A percentile compares a stretch with the other conserved stretches of the same genome.
Conservation (phyloP, 192 early-diverging fungal genomes). For the Coemansia guatemalensis region DNA sequence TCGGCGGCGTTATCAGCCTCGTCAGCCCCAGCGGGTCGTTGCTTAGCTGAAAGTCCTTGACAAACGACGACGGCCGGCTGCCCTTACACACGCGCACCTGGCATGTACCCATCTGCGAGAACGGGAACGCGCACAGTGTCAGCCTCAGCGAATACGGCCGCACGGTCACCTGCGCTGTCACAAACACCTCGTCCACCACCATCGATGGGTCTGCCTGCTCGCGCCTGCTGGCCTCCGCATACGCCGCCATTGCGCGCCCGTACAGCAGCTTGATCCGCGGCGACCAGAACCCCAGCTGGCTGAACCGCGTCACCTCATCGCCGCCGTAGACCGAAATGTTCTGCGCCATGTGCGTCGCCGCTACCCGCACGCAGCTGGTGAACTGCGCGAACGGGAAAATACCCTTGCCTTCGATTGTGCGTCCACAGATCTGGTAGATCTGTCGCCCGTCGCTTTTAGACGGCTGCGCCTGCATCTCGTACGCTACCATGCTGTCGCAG, state of each 20-base stretch:
- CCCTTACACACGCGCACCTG: conserved; percentile 38
- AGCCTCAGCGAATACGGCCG: conserved; percentile 26
- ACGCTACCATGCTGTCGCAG: conserved; percentile 28
- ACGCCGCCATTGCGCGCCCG: conserved; percentile 13
- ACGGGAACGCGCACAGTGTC: conserved; percentile 29
- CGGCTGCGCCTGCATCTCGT: conserved; percentile 34
- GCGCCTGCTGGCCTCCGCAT: conserved; percentile 7
- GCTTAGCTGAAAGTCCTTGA: conserved; percentile 29
- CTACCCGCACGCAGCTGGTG: conserved; percentile 19
- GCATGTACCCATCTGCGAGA: conserved; percentile 33
- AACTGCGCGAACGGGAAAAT: conserved; percentile 27
- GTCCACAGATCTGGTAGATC: conserved; percentile 28
- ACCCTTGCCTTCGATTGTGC: conserved; percentile 22
- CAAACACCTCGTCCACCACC: conserved; percentile 34
- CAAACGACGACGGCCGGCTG: conserved; percentile 22
- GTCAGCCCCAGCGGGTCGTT: conserved; percentile 29
- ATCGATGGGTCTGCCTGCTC: conserved; percentile 24
- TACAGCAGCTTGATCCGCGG: conserved; percentile 37
- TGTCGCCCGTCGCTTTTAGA: conserved; percentile 22
- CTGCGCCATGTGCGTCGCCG: conserved; percentile 35
- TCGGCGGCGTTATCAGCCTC: conserved; percentile 28
- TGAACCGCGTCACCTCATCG: conserved; percentile 23
- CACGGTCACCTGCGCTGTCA: conserved; percentile 25
- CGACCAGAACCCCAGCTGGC: conserved; percentile 34
- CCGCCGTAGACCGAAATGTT: conserved; percentile 24